phyloP scores from a whole-genome alignment of 2,329 filamentous ascomycete species.

The Trichoderma sp. region DNA sequence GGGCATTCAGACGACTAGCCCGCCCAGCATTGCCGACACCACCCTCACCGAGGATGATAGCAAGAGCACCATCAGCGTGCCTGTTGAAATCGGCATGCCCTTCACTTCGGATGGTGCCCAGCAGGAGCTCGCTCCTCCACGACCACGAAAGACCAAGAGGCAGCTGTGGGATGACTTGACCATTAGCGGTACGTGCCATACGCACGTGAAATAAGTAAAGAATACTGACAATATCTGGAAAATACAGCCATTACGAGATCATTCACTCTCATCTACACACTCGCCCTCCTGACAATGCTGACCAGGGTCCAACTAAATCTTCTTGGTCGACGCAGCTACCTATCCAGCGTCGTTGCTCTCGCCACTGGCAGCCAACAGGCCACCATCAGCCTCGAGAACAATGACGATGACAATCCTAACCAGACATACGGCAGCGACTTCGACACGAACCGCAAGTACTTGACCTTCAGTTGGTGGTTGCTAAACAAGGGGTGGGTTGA shows the following conservation, averaged over 20 bases:
- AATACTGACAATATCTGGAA: not conserved
- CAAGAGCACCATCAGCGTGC: constrained; percentile 69
- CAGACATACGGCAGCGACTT: constrained; percentile 89
- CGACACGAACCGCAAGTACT: constrained; percentile 89
- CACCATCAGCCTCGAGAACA: constrained; percentile 85
- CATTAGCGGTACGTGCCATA: constrained; percentile 70
- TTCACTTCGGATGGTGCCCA: constrained; percentile 40
- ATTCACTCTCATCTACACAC: constrained; percentile 87
- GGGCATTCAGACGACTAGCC: constrained; percentile 52
- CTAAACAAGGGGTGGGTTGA: constrained; percentile 86
- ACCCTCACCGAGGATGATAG: constrained; percentile 81
- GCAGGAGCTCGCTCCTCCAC: constrained; percentile 42
- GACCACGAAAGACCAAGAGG: constrained; percentile 71
- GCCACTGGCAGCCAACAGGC: constrained; percentile 71
- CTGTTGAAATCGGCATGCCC: constrained; percentile 76
- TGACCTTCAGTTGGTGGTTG: constrained; percentile 98
- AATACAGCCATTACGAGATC: constrained; percentile 76
- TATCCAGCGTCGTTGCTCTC: constrained; percentile 90
- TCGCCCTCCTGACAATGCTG: constrained; percentile 83
- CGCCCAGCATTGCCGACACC: constrained; percentile 61
- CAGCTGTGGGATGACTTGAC: constrained; percentile 98
- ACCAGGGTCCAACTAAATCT: constrained; percentile 96
- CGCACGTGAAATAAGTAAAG: no score
- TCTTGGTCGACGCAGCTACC: constrained; percentile 88
- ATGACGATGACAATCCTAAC: constrained; percentile 82